A percentile compares a stretch with the other conserved stretches of the same genome.
phyloP scores from a whole-genome alignment of 2,329 filamentous ascomycete genomes.

The Pseudocercospora eumusae region DNA sequence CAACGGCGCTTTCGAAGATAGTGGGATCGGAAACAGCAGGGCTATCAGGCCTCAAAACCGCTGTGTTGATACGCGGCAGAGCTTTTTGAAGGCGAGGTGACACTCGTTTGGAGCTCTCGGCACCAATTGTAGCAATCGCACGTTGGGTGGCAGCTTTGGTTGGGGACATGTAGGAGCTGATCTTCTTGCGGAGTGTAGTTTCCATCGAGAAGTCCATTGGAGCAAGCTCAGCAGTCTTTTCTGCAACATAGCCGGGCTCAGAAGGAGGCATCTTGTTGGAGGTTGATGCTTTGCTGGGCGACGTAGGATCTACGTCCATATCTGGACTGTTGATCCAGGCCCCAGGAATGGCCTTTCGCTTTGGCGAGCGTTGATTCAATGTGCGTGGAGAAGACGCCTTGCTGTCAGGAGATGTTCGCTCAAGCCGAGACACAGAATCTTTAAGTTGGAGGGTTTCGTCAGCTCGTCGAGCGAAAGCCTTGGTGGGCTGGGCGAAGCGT shows the following conservation, averaged over 20 bases:
- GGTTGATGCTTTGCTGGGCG: background rate
- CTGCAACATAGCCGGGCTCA: background rate
- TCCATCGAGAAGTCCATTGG: constrained; percentile 10
- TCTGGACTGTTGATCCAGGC: constrained; percentile 28
- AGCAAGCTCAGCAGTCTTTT: constrained; percentile 3
- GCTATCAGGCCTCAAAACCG: background rate
- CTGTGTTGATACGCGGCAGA: constrained; percentile 16
- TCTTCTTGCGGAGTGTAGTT: constrained; percentile 32
- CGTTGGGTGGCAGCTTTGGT: constrained; percentile 36
- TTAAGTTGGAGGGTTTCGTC: constrained; percentile 31
- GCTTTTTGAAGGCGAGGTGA: constrained; percentile 22
- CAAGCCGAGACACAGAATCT: constrained; percentile 21
- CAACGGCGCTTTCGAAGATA: background rate
- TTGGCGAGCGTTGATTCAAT: constrained; percentile 28
- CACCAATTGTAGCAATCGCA: constrained; percentile 31
- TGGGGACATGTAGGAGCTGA: constrained; percentile 38
- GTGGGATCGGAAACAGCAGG: background rate
- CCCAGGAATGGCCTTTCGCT: constrained; percentile 34
- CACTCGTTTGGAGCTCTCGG: constrained; percentile 15
- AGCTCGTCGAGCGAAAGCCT: constrained; percentile 31
- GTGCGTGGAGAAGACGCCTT: constrained; percentile 26
- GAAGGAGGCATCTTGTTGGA: background rate
- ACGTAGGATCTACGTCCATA: background rate
- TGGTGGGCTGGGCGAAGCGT: constrained; percentile 38
- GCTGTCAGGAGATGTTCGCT: constrained; percentile 1